These are phyloP conservation scores for Boletus mariae DNA, from an alignment of 1,284 basidiomycete genomes.

Conservation along the genomic window DNA sequence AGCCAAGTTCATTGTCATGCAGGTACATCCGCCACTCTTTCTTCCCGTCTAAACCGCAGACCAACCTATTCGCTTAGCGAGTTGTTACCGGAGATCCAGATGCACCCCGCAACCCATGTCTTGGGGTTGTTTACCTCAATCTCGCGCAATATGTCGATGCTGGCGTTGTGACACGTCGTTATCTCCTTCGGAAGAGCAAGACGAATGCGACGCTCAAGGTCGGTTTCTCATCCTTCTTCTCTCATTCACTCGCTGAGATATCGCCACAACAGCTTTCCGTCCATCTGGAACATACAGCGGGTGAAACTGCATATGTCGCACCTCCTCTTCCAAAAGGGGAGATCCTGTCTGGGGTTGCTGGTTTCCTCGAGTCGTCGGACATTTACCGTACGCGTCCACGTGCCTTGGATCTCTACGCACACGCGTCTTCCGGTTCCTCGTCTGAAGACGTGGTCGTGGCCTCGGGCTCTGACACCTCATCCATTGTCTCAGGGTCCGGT, in stretches of 20 bases:
- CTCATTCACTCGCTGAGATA: background rate
- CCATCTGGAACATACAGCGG: constrained; percentile 55
- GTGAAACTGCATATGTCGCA: constrained; percentile 56
- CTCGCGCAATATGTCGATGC: constrained; percentile 71
- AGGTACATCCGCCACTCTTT: constrained; percentile 35
- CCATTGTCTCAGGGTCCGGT: constrained; percentile 17
- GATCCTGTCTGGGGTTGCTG: constrained; percentile 62
- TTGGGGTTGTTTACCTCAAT: constrained; percentile 68
- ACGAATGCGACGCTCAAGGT: constrained; percentile 78
- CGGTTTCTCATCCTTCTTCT: background rate
- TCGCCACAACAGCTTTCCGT: constrained; percentile 51
- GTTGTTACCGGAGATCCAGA: constrained; percentile 52
- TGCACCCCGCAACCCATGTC: constrained; percentile 50
- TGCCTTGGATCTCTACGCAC: constrained; percentile 46
- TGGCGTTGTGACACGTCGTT: constrained; percentile 62
- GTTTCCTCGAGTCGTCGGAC: constrained; percentile 53
- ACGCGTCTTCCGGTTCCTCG: constrained; percentile 30
- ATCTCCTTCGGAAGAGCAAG: constrained; percentile 71
- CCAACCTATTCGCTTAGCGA: constrained; percentile 26
- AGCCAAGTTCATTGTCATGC: constrained; percentile 65
- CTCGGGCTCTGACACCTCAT: constrained; percentile 24
- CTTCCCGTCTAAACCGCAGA: background rate
- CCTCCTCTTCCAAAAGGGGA: constrained; percentile 68
- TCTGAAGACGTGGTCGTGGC: constrained; percentile 32
- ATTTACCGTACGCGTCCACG: constrained; percentile 50